Conservation (phyloP, 1,284 basidiomycete genomes). For the Schizophyllum amplum region DNA sequence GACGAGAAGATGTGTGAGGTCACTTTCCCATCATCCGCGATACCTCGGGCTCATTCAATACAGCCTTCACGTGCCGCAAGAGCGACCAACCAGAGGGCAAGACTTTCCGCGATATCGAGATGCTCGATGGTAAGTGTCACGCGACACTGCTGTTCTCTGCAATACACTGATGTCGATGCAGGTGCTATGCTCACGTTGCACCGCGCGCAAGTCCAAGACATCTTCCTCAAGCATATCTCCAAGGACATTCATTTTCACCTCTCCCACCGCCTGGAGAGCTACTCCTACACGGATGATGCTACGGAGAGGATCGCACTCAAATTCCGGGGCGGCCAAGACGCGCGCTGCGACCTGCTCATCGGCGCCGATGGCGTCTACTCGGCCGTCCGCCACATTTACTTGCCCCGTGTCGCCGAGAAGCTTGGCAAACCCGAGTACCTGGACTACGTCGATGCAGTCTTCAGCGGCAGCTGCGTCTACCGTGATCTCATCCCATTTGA, state of each 20-base stretch:
- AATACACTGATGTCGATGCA: neutral
- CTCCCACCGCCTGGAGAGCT: constrained; percentile 21
- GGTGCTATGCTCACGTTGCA: constrained; percentile 23
- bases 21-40: neutral
- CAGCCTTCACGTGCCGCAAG: neutral
- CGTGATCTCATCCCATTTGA: constrained; percentile 3
- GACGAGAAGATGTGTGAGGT: neutral
- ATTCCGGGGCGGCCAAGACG: constrained; percentile 25
- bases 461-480: neutral
- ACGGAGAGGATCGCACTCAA: constrained; percentile 11
- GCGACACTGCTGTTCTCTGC: neutral
- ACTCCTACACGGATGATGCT: constrained; percentile 9
- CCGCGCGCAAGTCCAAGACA: constrained; percentile 24
- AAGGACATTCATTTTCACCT: constrained; percentile 22
- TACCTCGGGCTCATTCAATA: neutral
- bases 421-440: neutral
- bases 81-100: neutral
- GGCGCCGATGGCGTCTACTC: constrained; percentile 26
- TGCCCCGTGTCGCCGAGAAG: neutral
- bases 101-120: neutral
- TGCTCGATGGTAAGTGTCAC: neutral
- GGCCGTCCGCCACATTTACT: constrained; percentile 15
- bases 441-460: constrained; percentile 1
- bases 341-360: constrained; percentile 25
- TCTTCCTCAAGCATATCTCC: constrained; percentile 22